A percentile compares a stretch with the other conserved stretches of the same genome.
These are phyloP conservation scores for Fusarium nisikadoi DNA, from an alignment of 2,329 filamentous ascomycete genomes.

Conservation along the genomic window DNA sequence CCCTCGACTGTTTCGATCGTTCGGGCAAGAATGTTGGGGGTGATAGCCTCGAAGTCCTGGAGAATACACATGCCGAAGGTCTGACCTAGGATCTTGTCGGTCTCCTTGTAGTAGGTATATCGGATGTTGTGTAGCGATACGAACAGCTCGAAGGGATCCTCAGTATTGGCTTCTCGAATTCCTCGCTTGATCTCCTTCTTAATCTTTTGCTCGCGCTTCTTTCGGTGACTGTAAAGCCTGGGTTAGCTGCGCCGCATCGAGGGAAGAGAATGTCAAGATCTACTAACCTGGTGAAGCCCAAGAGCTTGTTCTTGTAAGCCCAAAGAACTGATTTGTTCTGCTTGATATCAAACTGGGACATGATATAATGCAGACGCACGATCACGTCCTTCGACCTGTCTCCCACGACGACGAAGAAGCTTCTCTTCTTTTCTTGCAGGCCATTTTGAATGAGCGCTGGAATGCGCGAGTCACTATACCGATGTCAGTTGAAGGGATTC, in stretches of 20 bases:
- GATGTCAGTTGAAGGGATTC: conserved; percentile 4
- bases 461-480: conserved; percentile 82
- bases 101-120: conserved; percentile 99
- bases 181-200: conserved; percentile 98
- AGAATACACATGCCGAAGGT: conserved; percentile 99
- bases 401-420: conserved; percentile 96
- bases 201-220: conserved; percentile 98
- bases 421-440: conserved; percentile 94
- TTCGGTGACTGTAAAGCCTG: conserved; percentile 75
- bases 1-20: conserved; percentile 98
- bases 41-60: conserved; percentile 97
- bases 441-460: conserved; percentile 92
- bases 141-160: conserved; percentile 97
- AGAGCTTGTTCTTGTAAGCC: conserved; percentile 98
- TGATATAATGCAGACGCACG: conserved; percentile 91
- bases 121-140: conserved; percentile 96
- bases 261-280: background rate
- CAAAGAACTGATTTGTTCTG: conserved; percentile 92
- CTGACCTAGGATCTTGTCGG: conserved; percentile 97
- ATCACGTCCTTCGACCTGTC: conserved; percentile 95
- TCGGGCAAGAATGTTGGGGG: conserved; percentile 93
- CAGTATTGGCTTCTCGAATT: conserved; percentile 88
- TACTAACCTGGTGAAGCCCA: conserved; percentile 82
- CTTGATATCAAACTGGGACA: conserved; percentile 89
- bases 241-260: conserved; percentile 31